phyloP scores from a whole-genome alignment of 2,329 filamentous ascomycete species.

The Neoscytalidium dimidiatum region DNA sequence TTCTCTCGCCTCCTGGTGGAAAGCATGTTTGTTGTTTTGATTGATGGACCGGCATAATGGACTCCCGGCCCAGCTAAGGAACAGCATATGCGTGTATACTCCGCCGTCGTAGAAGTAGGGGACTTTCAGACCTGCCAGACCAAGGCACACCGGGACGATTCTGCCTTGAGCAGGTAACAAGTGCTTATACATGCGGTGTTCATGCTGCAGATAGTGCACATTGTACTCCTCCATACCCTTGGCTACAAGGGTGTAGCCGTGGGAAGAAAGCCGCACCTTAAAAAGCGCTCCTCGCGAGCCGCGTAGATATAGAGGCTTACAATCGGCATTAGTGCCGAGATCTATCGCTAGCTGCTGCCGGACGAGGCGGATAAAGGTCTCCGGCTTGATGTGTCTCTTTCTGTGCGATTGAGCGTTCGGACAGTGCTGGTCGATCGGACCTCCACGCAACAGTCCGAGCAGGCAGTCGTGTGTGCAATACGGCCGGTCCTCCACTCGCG shows the following conservation, averaged over 20 bases:
- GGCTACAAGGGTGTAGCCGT: conserved; percentile 48
- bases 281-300: conserved; percentile 46
- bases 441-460: conserved; percentile 35
- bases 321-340: conserved; percentile 31
- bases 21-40: background rate
- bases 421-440: conserved; percentile 36
- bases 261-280: conserved; percentile 40
- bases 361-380: conserved; percentile 34
- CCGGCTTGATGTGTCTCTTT: conserved; percentile 27
- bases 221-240: conserved; percentile 41
- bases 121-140: conserved; percentile 25
- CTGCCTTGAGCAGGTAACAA: conserved; percentile 27
- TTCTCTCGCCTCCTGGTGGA: background rate
- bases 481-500: conserved; percentile 19
- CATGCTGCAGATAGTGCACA: conserved; percentile 22
- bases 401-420: conserved; percentile 43
- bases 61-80: conserved; percentile 28
- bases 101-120: conserved; percentile 29
- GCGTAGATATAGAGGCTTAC: conserved; percentile 28
- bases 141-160: conserved; percentile 28
- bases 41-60: conserved; percentile 13
- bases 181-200: conserved; percentile 26
- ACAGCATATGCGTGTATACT: conserved; percentile 26
- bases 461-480: conserved; percentile 47
- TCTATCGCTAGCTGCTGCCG: conserved; percentile 32